Evolutionary conservation across 2,329 filamentous ascomycete species (phyloP), one percentile per base, ranked within the genome.

Genomic region (Cercospora nicotianae): DNA sequence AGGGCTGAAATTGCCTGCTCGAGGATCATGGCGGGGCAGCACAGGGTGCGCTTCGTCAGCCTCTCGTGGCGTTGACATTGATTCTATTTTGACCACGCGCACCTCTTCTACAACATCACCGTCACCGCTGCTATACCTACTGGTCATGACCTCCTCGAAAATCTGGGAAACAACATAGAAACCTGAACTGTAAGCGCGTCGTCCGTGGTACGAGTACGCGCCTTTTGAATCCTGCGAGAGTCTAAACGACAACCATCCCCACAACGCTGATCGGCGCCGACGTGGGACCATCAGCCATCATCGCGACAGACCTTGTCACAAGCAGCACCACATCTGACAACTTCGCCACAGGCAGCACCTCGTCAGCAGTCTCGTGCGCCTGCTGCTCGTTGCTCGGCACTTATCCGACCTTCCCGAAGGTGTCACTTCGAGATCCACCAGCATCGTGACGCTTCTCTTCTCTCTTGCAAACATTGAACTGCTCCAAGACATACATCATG

Each of bases 401-500:
- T 26, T 53, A n/a, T 18, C 48, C 48, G 48, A 53, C 48, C 48
- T 26, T 51, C 28, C 33, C 48, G 48, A 53, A n/a, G 13, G 48
- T 53, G 48, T 18, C 13, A 26, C 20, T 18, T 53, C 18, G 48
- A 53, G 9, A 57, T 31, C 53, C 53, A 30, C 23, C 53, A 23
- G 53, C 53, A 1, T 28, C 26, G 23, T 23, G 53, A 57, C 53
- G 53, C 53, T 31, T 57, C 53, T 12, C 28, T 30, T 57, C 23
- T 28, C 18, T 28, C 42, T 48, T 23, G 42, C 42, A 48, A 48
- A 48, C n/a, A 23, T 51, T 51, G 53, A 57, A 12, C 30, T 31
- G 53, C 53, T 13, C 26, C 10, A 16, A 58, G 26, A 20, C 28
- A 16, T 18, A 16, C 60, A 51, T 12, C 60, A 77, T 77, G 74